These are phyloP conservation scores for Catunica adiposa DNA, from an alignment of 2,329 filamentous ascomycete genomes.

Conservation along the genomic window DNA sequence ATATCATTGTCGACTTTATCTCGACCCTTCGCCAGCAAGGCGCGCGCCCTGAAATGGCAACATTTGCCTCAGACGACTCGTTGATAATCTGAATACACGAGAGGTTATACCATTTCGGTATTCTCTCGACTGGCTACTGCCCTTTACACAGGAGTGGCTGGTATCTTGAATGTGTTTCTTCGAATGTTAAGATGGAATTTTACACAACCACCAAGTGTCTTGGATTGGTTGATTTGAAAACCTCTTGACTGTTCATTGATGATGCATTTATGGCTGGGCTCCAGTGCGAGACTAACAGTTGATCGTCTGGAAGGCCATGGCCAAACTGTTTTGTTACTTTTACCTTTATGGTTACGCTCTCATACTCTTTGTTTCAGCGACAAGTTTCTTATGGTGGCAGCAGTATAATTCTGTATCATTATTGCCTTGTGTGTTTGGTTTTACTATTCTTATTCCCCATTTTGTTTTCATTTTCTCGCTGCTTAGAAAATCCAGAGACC, in stretches of 20 bases:
- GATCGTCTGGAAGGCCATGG: conserved; percentile 8
- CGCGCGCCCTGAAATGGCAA: conserved; percentile 10
- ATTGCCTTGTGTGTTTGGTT: conserved; percentile 5
- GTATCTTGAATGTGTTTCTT: not conserved
- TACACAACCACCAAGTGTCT: too few relatives aligned
- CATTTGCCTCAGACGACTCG: conserved; percentile 8
- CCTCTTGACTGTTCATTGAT: too few relatives aligned
- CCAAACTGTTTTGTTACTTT: conserved; percentile 5
- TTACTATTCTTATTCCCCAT: conserved; percentile 12
- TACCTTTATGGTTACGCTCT: not conserved
- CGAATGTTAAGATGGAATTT: too few relatives aligned
- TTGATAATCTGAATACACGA: conserved; percentile 7
- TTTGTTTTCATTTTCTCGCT: conserved; percentile 7
- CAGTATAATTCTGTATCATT: conserved; percentile 5
- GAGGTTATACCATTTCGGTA: not conserved
- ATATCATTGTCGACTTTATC: conserved; percentile 64
- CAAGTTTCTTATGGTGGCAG: not conserved
- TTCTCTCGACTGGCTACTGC: not conserved
- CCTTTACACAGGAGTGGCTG: not conserved
- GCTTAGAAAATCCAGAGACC: not conserved
- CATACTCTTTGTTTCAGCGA: not conserved
- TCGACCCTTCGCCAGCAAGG: conserved; percentile 40
- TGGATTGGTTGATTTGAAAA: too few relatives aligned
- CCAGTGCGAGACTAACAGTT: conserved; percentile 9
- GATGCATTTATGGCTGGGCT: not conserved